Evolutionary conservation across 805 yeast genomes (phyloP).

Genomic region (Metschnikowia borealis): DNA sequence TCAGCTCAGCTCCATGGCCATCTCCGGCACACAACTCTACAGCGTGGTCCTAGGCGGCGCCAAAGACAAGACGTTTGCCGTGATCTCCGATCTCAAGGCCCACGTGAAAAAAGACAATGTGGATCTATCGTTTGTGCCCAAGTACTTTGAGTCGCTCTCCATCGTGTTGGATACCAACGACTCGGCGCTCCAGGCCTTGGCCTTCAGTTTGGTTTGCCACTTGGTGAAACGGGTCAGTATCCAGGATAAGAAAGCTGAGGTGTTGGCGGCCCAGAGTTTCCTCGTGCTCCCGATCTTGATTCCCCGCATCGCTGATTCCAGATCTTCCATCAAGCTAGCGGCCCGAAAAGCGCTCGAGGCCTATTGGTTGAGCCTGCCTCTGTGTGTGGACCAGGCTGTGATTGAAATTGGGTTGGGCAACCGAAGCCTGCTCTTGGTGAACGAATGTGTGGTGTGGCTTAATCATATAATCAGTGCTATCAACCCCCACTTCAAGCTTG

Average conservation of each 20-base stretch:
- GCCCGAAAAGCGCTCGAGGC: constrained; percentile 51
- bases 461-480: constrained; percentile 35
- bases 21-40: constrained; percentile 15
- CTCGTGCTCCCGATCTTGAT: constrained; percentile 51
- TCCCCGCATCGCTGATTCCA: constrained; percentile 42
- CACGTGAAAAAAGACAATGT: constrained; percentile 55
- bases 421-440: constrained; percentile 33
- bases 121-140: constrained; percentile 45
- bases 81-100: constrained; percentile 40
- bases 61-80: constrained; percentile 14
- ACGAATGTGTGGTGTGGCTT: constrained; percentile 45
- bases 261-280: constrained; percentile 40
- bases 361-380: constrained; percentile 51
- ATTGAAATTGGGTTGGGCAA: constrained; percentile 42
- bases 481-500: constrained; percentile 31
- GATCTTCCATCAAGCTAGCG: constrained; percentile 33
- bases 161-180: constrained; percentile 41
- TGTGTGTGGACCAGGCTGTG: constrained; percentile 44
- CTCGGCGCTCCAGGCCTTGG: constrained; percentile 33
- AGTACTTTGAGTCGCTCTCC: constrained; percentile 48
- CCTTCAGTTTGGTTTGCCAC: constrained; percentile 53
- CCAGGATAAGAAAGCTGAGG: constrained; percentile 44
- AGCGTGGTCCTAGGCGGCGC: constrained; percentile 10
- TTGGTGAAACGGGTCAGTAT: constrained; percentile 54
- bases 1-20: constrained; percentile 10